Evolutionary conservation across 2,329 filamentous ascomycete species (phyloP).

Genomic region (Nemania sp.): DNA sequence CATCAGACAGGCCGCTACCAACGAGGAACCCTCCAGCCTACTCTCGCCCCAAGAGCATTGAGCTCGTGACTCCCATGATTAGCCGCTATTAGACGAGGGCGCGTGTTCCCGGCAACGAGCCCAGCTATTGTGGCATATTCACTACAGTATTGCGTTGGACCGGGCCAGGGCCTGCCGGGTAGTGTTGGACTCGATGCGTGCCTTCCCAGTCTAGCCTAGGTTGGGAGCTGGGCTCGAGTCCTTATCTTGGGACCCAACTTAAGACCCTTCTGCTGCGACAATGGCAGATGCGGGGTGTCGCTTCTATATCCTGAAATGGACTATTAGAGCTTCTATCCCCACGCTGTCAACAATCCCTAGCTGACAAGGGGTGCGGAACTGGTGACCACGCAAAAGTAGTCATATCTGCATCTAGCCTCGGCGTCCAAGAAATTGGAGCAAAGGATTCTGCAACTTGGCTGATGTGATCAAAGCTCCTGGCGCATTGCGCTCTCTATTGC

Average conservation of each 20-base stretch:
- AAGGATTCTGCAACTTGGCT: slow-evolving; percentile 5
- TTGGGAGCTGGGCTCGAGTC: slow-evolving; percentile 11
- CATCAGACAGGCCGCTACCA: slow-evolving; percentile 58
- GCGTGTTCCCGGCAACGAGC: not conserved
- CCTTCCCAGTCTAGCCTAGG: slow-evolving; percentile 23
- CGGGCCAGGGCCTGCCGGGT: slow-evolving; percentile 1
- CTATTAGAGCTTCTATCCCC: slow-evolving; percentile 3
- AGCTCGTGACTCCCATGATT: slow-evolving; percentile 64
- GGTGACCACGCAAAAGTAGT: not conserved
- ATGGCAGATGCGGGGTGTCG: slow-evolving; percentile 33
- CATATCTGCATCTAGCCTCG: not conserved
- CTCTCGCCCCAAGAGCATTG: slow-evolving; percentile 63
- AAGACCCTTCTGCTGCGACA: slow-evolving; percentile 27
- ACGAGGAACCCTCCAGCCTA: slow-evolving; percentile 57
- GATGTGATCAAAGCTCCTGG: not conserved
- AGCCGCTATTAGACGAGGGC: slow-evolving; percentile 45
- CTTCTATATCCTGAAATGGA: slow-evolving; percentile 19
- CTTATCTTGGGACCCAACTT: slow-evolving; percentile 22
- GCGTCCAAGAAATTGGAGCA: slow-evolving; percentile 15
- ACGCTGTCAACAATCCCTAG: not conserved
- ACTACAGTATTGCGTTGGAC: slow-evolving; percentile 7
- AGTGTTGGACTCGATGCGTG: slow-evolving; percentile 2
- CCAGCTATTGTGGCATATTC: slow-evolving; percentile 1
- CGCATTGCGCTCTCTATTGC: not conserved
- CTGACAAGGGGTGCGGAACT: slow-evolving; percentile 2